Evolutionary conservation across 176 grass and related monocot genomes (phyloP).

Genomic region (Oryza nivara): DNA sequence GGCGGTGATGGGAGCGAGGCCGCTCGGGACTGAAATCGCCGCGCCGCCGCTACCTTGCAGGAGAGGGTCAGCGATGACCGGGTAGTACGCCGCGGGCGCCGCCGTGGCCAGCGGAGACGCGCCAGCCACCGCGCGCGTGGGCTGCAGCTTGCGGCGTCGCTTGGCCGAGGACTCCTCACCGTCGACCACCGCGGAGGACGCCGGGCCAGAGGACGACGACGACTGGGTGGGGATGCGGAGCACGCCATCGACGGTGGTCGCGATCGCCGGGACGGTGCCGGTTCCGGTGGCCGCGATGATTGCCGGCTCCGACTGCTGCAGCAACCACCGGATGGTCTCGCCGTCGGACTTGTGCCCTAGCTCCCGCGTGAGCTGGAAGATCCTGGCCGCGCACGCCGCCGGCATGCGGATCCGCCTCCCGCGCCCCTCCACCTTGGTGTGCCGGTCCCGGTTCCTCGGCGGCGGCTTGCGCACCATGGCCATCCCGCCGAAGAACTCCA

Average conservation of each 20-base stretch:
- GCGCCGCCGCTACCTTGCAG: slow-evolving; percentile 55
- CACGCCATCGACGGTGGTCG: slow-evolving; percentile 77
- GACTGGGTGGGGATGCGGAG: slow-evolving; percentile 91
- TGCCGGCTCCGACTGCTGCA: slow-evolving; percentile 89
- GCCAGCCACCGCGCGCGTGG: slow-evolving; percentile 51
- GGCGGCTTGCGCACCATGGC: slow-evolving; percentile 60
- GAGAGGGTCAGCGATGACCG: slow-evolving; percentile 73
- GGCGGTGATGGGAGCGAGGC: slow-evolving; percentile 65
- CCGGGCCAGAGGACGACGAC: slow-evolving; percentile 45
- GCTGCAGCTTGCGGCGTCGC: slow-evolving; percentile 90
- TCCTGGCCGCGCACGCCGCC: slow-evolving; percentile 83
- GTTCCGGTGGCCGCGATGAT: slow-evolving; percentile 90
- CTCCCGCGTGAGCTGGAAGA: slow-evolving; percentile 97
- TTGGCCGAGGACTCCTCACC: slow-evolving; percentile 56
- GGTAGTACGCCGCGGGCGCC: slow-evolving; percentile 58
- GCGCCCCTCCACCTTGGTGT: slow-evolving; percentile 95
- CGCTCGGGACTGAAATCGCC: slow-evolving; percentile 68
- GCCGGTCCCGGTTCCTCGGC: slow-evolving; percentile 77
- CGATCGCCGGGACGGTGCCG: slow-evolving; percentile 85
- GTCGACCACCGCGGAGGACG: slow-evolving; percentile 36
- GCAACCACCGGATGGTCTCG: slow-evolving; percentile 93
- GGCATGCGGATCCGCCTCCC: slow-evolving; percentile 96
- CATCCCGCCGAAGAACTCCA: slow-evolving; percentile 73
- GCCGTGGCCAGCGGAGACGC: slow-evolving; percentile 25
- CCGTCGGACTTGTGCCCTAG: slow-evolving; percentile 97